A percentile compares a stretch with the other conserved stretches of the same genome.
Evolutionary conservation across 2,329 filamentous ascomycete genomes (phyloP).

Genomic region (Aureobasidium sp.): DNA sequence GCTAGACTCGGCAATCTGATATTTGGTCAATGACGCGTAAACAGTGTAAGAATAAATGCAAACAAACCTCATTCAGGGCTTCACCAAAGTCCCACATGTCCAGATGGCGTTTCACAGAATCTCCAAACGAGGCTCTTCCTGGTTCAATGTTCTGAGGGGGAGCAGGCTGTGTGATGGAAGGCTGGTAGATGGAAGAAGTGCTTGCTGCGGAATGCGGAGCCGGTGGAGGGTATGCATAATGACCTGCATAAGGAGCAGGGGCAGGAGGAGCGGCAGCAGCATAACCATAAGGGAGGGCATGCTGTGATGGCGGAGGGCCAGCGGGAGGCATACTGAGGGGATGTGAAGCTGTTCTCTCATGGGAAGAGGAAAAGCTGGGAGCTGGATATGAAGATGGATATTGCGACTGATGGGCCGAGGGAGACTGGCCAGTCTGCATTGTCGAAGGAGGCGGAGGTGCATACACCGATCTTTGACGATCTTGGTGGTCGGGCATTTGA

Average conservation of each 20-base stretch:
- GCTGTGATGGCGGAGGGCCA: constrained; percentile 30
- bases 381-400: constrained; percentile 16
- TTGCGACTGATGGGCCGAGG: constrained; percentile 4
- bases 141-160: constrained; percentile 1
- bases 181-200: constrained; percentile 36
- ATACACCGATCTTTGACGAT: constrained; percentile 19
- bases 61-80: constrained; percentile 43
- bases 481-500: constrained; percentile 15
- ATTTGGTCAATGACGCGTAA: constrained; percentile 12
- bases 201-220: constrained; percentile 29
- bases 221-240: constrained; percentile 33
- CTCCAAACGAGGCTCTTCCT: constrained; percentile 35
- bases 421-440: neutral
- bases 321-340: constrained; percentile 33
- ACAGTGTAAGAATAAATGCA: neutral
- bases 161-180: constrained; percentile 36
- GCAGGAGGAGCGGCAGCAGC: constrained; percentile 25
- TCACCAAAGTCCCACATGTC: constrained; percentile 55
- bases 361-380: constrained; percentile 27
- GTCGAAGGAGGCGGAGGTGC: constrained; percentile 27
- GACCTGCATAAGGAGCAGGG: constrained; percentile 27
- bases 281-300: constrained; percentile 33
- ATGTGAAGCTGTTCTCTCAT: constrained; percentile 33
- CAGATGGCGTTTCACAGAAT: constrained; percentile 56
- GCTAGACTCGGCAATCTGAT: constrained; percentile 41